Evolutionary conservation across 2,329 filamentous ascomycete genomes (phyloP).

Genomic region (Thielaviopsis musarum): DNA sequence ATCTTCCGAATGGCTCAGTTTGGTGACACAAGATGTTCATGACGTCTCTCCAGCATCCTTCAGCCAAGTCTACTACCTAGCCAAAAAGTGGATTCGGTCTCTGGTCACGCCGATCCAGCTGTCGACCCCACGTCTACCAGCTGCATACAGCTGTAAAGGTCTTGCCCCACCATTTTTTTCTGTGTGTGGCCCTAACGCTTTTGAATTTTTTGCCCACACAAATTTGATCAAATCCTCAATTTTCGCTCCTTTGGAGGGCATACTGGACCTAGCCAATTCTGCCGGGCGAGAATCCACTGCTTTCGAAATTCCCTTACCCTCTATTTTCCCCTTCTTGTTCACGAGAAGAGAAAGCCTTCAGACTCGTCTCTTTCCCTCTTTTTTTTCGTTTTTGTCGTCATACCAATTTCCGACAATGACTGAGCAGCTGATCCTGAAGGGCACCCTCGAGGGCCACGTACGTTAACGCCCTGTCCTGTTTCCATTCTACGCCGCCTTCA

Average conservation of each 20-base stretch:
- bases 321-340: slow-evolving; percentile 11
- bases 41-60: neutral
- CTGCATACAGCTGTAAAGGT: neutral
- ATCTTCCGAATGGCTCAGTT: neutral
- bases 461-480: slow-evolving; percentile 21
- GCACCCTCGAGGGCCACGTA: slow-evolving; percentile 93
- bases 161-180: slow-evolving; percentile 9
- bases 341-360: slow-evolving; percentile 14
- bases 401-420: slow-evolving; percentile 38
- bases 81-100: neutral
- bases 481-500: neutral
- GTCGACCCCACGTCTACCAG: neutral
- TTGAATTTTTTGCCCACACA: slow-evolving; percentile 12
- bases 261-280: slow-evolving; percentile 12
- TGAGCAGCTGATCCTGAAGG: slow-evolving; percentile 91
- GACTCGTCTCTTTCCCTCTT: slow-evolving; percentile 13
- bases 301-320: slow-evolving; percentile 12
- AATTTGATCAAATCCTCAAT: slow-evolving; percentile 13
- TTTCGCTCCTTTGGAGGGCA: slow-evolving; percentile 11
- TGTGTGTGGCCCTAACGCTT: slow-evolving; percentile 13
- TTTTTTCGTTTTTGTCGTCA: slow-evolving; percentile 11
- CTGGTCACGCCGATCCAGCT: neutral
- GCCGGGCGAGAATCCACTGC: slow-evolving; percentile 11
- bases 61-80: neutral
- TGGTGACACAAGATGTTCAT: neutral